These are phyloP conservation scores for Blastobotrys muscicola DNA, from an alignment of 805 yeast species.

Conservation along the genomic window DNA sequence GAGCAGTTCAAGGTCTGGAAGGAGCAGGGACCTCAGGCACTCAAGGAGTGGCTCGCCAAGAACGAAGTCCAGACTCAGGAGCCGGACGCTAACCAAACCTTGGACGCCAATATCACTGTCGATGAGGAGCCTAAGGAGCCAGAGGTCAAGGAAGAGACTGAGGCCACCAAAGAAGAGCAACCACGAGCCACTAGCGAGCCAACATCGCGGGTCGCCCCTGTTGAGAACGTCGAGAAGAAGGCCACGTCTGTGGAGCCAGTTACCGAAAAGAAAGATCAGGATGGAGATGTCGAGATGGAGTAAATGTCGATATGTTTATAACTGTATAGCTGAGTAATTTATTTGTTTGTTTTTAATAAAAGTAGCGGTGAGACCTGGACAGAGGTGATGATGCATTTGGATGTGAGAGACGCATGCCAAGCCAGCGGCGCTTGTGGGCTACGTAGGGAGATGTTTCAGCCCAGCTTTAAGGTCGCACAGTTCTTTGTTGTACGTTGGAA, in stretches of 20 bases:
- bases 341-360: too few relatives aligned
- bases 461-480: too few relatives aligned
- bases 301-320: not conserved
- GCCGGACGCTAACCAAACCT: not conserved
- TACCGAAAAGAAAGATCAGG: slow-evolving; percentile 15
- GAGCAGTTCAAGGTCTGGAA: slow-evolving; percentile 18
- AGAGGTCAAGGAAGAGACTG: slow-evolving; percentile 2
- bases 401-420: too few relatives aligned
- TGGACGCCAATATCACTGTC: not conserved
- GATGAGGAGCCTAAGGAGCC: slow-evolving; percentile 7
- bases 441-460: too few relatives aligned
- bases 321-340: not conserved
- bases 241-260: not conserved
- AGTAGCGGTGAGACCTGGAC: too few relatives aligned
- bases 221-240: slow-evolving; percentile 3
- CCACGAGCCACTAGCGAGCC: slow-evolving; percentile 1
- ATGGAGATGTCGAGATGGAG: slow-evolving; percentile 28
- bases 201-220: slow-evolving; percentile 9
- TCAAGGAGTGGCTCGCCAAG: slow-evolving; percentile 5
- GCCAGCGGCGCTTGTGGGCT: too few relatives aligned
- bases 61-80: slow-evolving; percentile 11
- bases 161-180: slow-evolving; percentile 15
- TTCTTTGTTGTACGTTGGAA: too few relatives aligned
- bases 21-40: slow-evolving; percentile 19
- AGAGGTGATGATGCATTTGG: too few relatives aligned